phyloP scores from a whole-genome alignment of 1,284 basidiomycete species.

The Ustilago hordei region DNA sequence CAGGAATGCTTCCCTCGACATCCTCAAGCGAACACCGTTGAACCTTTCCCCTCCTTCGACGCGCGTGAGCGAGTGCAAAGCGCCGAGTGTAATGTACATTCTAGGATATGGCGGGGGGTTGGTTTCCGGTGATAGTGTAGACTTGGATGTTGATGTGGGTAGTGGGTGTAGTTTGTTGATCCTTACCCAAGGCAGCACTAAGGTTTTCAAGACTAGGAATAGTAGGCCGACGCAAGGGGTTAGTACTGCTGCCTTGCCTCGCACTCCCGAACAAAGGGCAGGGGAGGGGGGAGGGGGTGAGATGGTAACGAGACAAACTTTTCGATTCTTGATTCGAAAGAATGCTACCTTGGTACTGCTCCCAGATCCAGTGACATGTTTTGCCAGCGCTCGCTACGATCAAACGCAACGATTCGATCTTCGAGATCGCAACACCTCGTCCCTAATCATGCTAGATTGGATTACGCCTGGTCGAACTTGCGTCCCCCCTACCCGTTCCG shows the following conservation, averaged over 20 bases:
- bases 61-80: constrained; percentile 18
- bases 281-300: background rate
- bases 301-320: constrained; percentile 39
- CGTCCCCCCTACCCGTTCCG: background rate
- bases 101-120: constrained; percentile 93
- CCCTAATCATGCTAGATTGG: constrained; percentile 66
- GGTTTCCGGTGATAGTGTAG: constrained; percentile 84
- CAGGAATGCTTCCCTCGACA: constrained; percentile 62
- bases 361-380: constrained; percentile 67
- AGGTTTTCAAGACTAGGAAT: constrained; percentile 61
- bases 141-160: constrained; percentile 77
- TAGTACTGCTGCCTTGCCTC: constrained; percentile 17
- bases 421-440: constrained; percentile 38
- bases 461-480: constrained; percentile 62
- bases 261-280: background rate
- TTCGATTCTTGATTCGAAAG: constrained; percentile 52
- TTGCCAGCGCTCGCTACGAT: constrained; percentile 54
- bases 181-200: constrained; percentile 80
- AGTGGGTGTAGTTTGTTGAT: constrained; percentile 75
- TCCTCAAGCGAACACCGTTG: background rate
- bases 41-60: background rate
- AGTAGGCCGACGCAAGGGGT: constrained; percentile 17
- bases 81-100: constrained; percentile 81
- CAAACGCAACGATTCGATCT: constrained; percentile 65
- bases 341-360: constrained; percentile 58